Evolutionary conservation across 495 filamentous ascomycete species (phyloP).

Genomic region (Barbatosphaeria neglecta): DNA sequence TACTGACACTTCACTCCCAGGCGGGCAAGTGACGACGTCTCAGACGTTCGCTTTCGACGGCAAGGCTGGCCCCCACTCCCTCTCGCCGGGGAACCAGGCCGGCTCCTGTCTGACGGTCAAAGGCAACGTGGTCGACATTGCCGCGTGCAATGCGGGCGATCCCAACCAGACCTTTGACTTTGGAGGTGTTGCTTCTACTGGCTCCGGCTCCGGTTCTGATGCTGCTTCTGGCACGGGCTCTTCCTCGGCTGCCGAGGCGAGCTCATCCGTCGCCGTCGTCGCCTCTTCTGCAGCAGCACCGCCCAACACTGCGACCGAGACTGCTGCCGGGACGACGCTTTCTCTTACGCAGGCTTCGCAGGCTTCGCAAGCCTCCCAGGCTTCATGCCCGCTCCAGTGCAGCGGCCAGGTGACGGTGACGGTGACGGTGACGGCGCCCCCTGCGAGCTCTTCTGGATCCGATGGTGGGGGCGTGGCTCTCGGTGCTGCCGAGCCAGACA

Average conservation of each 20-base stretch:
- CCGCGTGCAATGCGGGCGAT: constrained; percentile 27
- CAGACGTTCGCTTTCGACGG: constrained; percentile 37
- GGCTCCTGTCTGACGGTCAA: constrained; percentile 36
- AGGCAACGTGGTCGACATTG: constrained; percentile 31
- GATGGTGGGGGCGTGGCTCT: background rate
- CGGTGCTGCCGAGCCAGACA: background rate
- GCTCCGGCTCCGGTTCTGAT: no score
- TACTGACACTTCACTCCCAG: constrained; percentile 9
- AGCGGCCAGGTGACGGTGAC: background rate
- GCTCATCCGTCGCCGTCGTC: background rate
- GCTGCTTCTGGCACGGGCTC: background rate
- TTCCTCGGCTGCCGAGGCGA: constrained; percentile 17
- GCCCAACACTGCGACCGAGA: background rate
- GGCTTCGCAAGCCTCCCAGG: no score
- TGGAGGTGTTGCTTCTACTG: constrained; percentile 10
- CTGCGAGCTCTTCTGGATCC: background rate
- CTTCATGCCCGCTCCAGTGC: background rate
- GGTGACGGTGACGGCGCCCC: background rate
- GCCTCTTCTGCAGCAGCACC: background rate
- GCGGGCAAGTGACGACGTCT: constrained; percentile 36
- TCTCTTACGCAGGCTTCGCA: background rate
- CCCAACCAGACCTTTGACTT: constrained; percentile 37
- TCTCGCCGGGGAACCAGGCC: constrained; percentile 29
- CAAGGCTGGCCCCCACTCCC: constrained; percentile 23
- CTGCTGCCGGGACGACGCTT: background rate